Evolutionary conservation across 2,329 filamentous ascomycete species (phyloP).

Genomic region (Fusarium torulosum): DNA sequence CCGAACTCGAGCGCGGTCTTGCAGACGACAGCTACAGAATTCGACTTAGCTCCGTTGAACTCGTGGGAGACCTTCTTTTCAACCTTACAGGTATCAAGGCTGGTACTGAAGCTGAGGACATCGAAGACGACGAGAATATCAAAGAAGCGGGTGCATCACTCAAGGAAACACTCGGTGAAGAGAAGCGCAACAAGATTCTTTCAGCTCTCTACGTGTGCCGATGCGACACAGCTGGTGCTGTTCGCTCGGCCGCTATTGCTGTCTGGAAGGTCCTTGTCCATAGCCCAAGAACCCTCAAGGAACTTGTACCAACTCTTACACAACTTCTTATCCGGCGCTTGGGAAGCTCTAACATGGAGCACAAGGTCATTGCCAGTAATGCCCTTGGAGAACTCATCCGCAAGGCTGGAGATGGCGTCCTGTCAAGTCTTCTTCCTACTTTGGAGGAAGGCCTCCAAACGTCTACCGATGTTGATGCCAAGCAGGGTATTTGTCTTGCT

Average conservation of each 20-base stretch:
- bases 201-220: constrained; percentile 98
- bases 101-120: constrained; percentile 79
- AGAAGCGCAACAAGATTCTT: constrained; percentile 95
- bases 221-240: constrained; percentile 92
- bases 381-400: constrained; percentile 96
- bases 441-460: constrained; percentile 91
- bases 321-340: constrained; percentile 94
- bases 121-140: constrained; percentile 82
- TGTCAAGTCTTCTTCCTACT: constrained; percentile 88
- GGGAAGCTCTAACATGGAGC: constrained; percentile 96
- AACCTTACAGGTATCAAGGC: constrained; percentile 95
- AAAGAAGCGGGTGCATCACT: constrained; percentile 93
- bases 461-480: constrained; percentile 90
- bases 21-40: constrained; percentile 99
- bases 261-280: constrained; percentile 98
- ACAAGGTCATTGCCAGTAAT: constrained; percentile 98
- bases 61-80: constrained; percentile 96
- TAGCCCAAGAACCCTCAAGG: constrained; percentile 91
- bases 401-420: constrained; percentile 93
- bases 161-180: constrained; percentile 92
- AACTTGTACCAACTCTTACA: constrained; percentile 93
- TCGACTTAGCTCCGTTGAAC: constrained; percentile 95
- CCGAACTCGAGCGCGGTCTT: constrained; percentile 93
- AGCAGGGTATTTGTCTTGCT: constrained; percentile 97
- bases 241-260: constrained; percentile 87